phyloP scores from a whole-genome alignment of 2,329 filamentous ascomycete genomes.

The Graphiopsis chlorocephala region DNA sequence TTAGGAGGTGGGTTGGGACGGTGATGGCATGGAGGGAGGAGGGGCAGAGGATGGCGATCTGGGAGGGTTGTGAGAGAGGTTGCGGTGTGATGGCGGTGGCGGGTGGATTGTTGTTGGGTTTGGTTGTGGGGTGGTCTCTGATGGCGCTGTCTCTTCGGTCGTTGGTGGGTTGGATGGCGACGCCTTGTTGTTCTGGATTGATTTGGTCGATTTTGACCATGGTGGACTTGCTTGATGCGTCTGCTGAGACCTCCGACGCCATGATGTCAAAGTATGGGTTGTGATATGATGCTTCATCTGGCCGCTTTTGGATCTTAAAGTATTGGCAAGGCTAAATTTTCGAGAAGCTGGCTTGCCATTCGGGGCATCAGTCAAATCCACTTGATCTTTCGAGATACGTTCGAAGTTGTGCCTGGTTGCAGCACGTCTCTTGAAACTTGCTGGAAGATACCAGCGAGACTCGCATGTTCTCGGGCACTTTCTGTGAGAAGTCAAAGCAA shows the following conservation, averaged over 20 bases:
- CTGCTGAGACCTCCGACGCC: background rate
- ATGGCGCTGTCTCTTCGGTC: background rate
- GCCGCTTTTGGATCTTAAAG: background rate
- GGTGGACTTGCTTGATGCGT: background rate
- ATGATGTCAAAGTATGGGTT: background rate
- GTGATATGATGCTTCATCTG: background rate
- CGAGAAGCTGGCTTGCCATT: background rate
- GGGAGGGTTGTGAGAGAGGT: background rate
- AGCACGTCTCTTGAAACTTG: background rate
- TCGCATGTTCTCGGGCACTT: background rate
- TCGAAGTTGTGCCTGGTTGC: background rate
- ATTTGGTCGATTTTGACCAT: background rate
- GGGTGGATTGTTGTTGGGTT: background rate
- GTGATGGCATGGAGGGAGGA: background rate
- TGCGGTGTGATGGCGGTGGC: background rate
- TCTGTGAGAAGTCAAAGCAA: background rate
- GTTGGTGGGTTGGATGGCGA: background rate
- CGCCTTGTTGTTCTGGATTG: background rate
- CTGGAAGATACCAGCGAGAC: background rate
- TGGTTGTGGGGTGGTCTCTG: background rate
- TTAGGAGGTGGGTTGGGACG: background rate
- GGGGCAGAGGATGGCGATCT: slow-evolving; percentile 1
- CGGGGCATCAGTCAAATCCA: background rate
- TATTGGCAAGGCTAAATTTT: background rate
- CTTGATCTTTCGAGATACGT: background rate